phyloP scores from a whole-genome alignment of 192 early-diverging fungal genomes.

The Backusella parvicylindrica region DNA sequence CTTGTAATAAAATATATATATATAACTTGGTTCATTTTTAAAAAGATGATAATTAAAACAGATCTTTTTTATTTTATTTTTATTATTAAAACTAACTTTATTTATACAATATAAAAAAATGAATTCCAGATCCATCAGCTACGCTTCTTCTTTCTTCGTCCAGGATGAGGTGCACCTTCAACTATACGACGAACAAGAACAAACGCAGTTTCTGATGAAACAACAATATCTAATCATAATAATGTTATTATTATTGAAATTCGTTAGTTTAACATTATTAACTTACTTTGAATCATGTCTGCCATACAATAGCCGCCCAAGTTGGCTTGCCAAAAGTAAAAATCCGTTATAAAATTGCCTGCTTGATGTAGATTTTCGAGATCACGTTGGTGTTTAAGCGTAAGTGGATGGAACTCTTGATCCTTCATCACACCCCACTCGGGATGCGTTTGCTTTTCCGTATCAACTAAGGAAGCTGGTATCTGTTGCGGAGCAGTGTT shows the following conservation, averaged over 20 bases:
- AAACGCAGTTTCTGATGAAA: constrained; percentile 22
- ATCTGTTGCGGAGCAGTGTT: neutral
- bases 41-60: neutral
- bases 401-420: constrained; percentile 33
- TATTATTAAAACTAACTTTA: neutral
- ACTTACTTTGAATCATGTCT: constrained; percentile 34
- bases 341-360: constrained; percentile 15
- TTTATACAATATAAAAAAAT: neutral
- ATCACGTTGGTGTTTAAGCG: constrained; percentile 35
- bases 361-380: constrained; percentile 37
- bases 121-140: constrained; percentile 1
- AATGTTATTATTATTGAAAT: neutral
- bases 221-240: constrained; percentile 20
- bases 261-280: neutral
- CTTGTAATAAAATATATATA: neutral
- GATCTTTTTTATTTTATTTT: neutral
- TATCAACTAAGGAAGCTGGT: neutral
- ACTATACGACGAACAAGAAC: constrained; percentile 29
- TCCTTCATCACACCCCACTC: constrained; percentile 38
- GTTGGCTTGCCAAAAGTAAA: constrained; percentile 38
- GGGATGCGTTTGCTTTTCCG: constrained; percentile 22
- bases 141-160: constrained; percentile 27
- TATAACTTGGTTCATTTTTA: neutral
- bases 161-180: constrained; percentile 34
- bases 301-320: constrained; percentile 38